phyloP scores from a whole-genome alignment of 1,139 yeast species.

The Kodamaea ohmeri region DNA sequence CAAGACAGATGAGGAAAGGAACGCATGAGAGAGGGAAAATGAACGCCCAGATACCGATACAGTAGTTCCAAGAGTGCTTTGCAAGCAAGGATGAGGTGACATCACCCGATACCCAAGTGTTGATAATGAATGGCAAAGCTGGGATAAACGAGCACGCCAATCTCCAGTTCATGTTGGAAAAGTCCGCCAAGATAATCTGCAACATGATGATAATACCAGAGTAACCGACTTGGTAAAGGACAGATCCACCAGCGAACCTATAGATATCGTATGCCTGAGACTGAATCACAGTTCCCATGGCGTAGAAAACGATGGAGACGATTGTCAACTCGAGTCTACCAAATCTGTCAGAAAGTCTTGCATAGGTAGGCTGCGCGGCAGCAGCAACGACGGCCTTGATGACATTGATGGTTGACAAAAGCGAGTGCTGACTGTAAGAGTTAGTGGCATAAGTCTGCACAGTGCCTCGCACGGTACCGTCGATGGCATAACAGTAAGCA shows the following conservation, averaged over 20 bases:
- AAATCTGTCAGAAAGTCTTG: conserved; percentile 66
- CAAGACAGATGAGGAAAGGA: conserved; percentile 53
- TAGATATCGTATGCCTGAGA: conserved; percentile 65
- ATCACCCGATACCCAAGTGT: conserved; percentile 73
- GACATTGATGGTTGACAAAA: conserved; percentile 62
- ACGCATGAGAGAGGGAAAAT: conserved; percentile 63
- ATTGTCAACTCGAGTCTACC: conserved; percentile 62
- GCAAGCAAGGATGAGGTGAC: conserved; percentile 27
- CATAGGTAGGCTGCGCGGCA: conserved; percentile 68
- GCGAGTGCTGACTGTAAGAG: conserved; percentile 56
- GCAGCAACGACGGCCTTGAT: conserved; percentile 66
- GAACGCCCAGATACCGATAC: conserved; percentile 79
- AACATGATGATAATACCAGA: conserved; percentile 60
- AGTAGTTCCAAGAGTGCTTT: conserved; percentile 60
- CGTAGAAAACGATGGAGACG: conserved; percentile 57
- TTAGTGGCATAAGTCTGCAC: conserved; percentile 55
- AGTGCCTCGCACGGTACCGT: conserved; percentile 49
- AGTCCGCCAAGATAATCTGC: conserved; percentile 60
- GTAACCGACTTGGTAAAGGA: conserved; percentile 67
- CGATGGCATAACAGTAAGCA: conserved; percentile 68
- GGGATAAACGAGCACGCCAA: conserved; percentile 60
- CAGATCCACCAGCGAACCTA: conserved; percentile 71
- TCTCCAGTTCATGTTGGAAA: conserved; percentile 70
- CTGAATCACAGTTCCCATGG: conserved; percentile 68
- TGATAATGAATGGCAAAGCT: conserved; percentile 67